Conservation (phyloP, 2,329 filamentous ascomycete genomes). For the Fusarium napiforme region DNA sequence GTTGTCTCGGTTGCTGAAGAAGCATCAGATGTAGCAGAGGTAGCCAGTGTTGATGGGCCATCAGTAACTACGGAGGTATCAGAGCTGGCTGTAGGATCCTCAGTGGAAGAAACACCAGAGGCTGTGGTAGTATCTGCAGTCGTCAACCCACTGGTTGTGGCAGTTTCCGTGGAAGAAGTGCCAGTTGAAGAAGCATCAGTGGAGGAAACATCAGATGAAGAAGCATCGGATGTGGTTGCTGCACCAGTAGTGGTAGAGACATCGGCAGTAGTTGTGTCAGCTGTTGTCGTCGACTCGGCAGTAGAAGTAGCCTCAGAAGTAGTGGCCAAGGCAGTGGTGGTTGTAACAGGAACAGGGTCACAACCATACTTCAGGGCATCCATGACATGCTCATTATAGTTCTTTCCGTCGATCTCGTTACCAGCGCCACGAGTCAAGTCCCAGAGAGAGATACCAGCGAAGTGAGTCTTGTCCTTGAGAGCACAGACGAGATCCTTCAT, state of each 20-base stretch:
- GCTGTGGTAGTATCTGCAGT: constrained; percentile 2
- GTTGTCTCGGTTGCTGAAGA: constrained; percentile 20
- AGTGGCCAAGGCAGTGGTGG: constrained; percentile 28
- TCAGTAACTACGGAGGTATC: constrained; percentile 16
- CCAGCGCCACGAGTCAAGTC: constrained; percentile 52
- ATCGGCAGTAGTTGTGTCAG: constrained; percentile 18
- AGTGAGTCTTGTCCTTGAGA: constrained; percentile 51
- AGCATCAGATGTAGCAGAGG: background rate
- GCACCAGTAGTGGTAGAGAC: background rate
- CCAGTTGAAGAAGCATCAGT: background rate
- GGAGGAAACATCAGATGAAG: background rate
- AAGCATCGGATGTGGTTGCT: background rate
- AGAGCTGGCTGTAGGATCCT: constrained; percentile 4
- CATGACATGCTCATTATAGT: constrained; percentile 51
- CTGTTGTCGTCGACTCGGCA: constrained; percentile 11
- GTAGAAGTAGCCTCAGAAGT: constrained; percentile 22
- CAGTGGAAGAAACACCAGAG: constrained; percentile 14
- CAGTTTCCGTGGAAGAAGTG: constrained; percentile 7
- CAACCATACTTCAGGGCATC: constrained; percentile 54
- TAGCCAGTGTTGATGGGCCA: constrained; percentile 25
- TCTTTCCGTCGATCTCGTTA: constrained; percentile 49
- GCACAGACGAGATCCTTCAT: constrained; percentile 54
- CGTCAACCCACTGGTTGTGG: constrained; percentile 2
- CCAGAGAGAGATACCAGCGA: constrained; percentile 60
- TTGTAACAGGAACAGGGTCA: constrained; percentile 42